A percentile compares a stretch with the other conserved stretches of the same genome.
Evolutionary conservation across 305 asterid genomes (phyloP).

Genomic region (Solanum chacoense): DNA sequence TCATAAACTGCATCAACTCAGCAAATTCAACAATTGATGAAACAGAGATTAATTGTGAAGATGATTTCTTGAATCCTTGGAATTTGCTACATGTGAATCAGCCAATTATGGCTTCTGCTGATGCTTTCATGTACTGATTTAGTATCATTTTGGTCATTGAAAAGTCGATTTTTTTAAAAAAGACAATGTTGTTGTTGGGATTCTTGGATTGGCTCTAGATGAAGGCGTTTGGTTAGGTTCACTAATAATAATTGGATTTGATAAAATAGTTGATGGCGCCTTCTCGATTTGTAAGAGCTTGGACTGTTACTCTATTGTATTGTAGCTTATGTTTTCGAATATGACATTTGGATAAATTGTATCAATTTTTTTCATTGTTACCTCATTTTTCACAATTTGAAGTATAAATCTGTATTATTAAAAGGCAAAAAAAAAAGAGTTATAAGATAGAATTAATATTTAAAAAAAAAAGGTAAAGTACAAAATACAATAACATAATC

Average conservation of each 20-base stretch:
- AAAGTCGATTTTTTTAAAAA: neutral
- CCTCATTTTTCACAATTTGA: neutral
- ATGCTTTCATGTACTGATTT: slow-evolving; percentile 14
- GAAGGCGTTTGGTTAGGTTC: neutral
- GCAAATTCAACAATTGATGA: neutral
- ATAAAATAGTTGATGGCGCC: neutral
- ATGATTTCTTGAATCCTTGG: slow-evolving; percentile 23
- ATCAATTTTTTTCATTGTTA: neutral
- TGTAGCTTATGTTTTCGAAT: neutral
- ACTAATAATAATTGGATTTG: neutral
- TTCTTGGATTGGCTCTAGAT: slow-evolving; percentile 2
- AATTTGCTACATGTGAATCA: slow-evolving; percentile 15
- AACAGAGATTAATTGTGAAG: neutral
- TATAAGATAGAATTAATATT: neutral
- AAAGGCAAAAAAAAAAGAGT: neutral
- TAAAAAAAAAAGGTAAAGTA: neutral
- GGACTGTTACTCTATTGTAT: neutral
- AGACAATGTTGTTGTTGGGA: neutral
- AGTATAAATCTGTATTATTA: neutral
- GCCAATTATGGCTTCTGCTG: slow-evolving; percentile 24
- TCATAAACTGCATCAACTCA: slow-evolving; percentile 19
- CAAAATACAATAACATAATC: neutral
- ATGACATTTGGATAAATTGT: neutral
- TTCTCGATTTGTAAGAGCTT: neutral
- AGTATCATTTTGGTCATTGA: neutral